Conservation (phyloP, 1,284 basidiomycete species). For the Prillingera fragicola region DNA sequence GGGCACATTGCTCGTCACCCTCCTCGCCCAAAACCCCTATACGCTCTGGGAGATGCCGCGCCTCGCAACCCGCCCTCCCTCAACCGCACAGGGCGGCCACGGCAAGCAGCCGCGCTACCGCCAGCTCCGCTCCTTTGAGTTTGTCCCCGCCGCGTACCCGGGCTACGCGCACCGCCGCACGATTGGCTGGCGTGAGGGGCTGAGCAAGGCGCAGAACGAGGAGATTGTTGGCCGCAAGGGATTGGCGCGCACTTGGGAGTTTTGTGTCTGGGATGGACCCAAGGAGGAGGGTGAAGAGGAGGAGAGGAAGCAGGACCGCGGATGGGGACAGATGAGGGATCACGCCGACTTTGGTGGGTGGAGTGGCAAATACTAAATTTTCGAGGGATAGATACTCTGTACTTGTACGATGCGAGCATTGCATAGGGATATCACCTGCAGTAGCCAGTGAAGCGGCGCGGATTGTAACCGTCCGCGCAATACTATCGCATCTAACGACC, state of each 20-base stretch:
- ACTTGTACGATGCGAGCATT: too few relatives aligned
- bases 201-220: constrained; percentile 41
- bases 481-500: too few relatives aligned
- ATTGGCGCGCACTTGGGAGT: constrained; percentile 43
- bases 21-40: constrained; percentile 83
- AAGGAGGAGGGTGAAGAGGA: constrained; percentile 14
- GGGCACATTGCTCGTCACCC: constrained; percentile 67
- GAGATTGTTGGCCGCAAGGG: constrained; percentile 44
- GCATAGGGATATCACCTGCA: too few relatives aligned
- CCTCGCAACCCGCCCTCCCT: constrained; percentile 60
- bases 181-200: constrained; percentile 59
- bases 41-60: constrained; percentile 77
- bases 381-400: too few relatives aligned
- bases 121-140: constrained; percentile 75
- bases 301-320: constrained; percentile 1
- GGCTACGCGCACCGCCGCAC: constrained; percentile 91
- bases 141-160: constrained; percentile 65
- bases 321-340: constrained; percentile 4
- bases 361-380: too few relatives aligned
- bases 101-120: constrained; percentile 62
- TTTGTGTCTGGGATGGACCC: constrained; percentile 22
- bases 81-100: constrained; percentile 7
- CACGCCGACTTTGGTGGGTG: constrained; percentile 1
- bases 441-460: too few relatives aligned
- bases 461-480: too few relatives aligned